These are phyloP conservation scores for Hydrangea macrophylla DNA, from an alignment of 148 eudicot genomes.

Conservation along the genomic window DNA sequence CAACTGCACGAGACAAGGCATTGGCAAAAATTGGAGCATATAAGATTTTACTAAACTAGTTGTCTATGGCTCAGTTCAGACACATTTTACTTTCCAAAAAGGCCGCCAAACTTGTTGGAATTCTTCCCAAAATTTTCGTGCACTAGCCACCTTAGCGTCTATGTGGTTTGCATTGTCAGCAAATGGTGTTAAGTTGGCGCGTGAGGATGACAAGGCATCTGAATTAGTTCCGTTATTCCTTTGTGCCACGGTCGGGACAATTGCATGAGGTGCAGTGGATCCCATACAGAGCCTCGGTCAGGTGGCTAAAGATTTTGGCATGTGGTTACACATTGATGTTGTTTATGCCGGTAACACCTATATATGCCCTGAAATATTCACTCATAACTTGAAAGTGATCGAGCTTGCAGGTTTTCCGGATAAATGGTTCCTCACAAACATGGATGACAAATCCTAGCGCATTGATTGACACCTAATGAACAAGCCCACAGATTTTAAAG, in stretches of 20 bases:
- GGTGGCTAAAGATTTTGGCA: conserved; percentile 31
- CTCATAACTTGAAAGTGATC: conserved; percentile 31
- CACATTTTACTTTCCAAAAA: conserved; percentile 36
- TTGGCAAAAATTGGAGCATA: conserved; percentile 22
- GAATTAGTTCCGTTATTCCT: conserved; percentile 45
- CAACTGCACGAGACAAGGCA: conserved; percentile 42
- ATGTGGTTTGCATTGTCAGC: too few species aligned
- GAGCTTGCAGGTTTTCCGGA: conserved; percentile 45
- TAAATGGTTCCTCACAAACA: conserved; percentile 53
- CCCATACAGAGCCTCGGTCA: conserved; percentile 24
- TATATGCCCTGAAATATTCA: conserved; percentile 46
- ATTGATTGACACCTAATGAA: conserved; percentile 33
- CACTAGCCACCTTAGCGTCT: too few species aligned
- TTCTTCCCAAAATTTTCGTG: too few species aligned
- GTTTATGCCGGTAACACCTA: conserved; percentile 36
- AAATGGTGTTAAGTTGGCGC: too few species aligned
- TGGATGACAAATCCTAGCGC: conserved; percentile 38
- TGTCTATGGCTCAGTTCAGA: conserved; percentile 52
- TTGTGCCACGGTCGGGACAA: conserved; percentile 50
- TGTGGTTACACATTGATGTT: conserved; percentile 39
- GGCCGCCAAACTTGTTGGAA: neutral
- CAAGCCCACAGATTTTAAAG: conserved; percentile 40
- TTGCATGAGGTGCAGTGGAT: conserved; percentile 33
- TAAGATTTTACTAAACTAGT: conserved; percentile 29
- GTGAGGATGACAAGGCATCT: too few species aligned